phyloP scores from a whole-genome alignment of 2,329 filamentous ascomycete species.

The Aureobasidium sp. region DNA sequence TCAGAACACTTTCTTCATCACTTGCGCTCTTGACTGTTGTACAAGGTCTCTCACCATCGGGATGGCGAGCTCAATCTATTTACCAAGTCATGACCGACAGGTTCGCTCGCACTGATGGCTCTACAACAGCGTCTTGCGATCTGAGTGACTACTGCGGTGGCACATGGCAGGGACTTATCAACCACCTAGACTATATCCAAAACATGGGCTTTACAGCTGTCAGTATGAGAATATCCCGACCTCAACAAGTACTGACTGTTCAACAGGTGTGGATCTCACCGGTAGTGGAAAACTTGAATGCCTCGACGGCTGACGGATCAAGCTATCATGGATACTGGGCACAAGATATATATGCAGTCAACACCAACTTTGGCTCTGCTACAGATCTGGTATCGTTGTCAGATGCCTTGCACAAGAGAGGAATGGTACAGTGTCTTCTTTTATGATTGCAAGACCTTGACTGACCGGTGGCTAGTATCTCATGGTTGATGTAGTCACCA shows the following conservation, averaged over 20 bases:
- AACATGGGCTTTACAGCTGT: conserved; percentile 52
- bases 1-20: not conserved
- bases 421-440: conserved; percentile 23
- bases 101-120: conserved; percentile 31
- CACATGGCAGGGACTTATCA: conserved; percentile 50
- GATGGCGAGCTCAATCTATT: conserved; percentile 32
- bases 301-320: conserved; percentile 23
- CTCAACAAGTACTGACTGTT: not conserved
- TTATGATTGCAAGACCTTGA: not conserved
- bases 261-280: conserved; percentile 44
- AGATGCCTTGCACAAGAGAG: conserved; percentile 25
- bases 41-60: conserved; percentile 14
- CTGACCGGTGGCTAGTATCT: conserved; percentile 22
- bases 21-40: not conserved
- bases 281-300: conserved; percentile 37
- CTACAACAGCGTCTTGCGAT: conserved; percentile 27
- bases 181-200: conserved; percentile 54
- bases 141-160: conserved; percentile 48
- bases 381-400: conserved; percentile 29
- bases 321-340: conserved; percentile 52
- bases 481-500: conserved; percentile 31
- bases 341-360: conserved; percentile 36
- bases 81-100: conserved; percentile 37
- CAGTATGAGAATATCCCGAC: conserved; percentile 17
- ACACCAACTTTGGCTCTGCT: conserved; percentile 28